Base-by-base conservation (phyloP, 78 protist species). In the Thecamonas trahens region DNA sequence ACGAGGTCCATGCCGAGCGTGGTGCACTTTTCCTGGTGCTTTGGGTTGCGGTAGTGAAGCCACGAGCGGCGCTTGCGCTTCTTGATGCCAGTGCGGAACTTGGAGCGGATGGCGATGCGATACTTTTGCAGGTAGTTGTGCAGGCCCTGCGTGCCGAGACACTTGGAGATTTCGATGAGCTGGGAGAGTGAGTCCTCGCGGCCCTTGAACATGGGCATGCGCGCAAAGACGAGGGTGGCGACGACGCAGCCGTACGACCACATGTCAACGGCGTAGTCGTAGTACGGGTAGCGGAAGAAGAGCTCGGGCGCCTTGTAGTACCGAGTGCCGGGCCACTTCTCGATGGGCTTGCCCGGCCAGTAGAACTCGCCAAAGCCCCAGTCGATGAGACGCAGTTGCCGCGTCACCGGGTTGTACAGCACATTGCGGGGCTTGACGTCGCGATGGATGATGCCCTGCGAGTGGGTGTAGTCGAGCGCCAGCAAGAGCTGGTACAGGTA, bases 331-430 rank as follows among this genome's bases (percentile, higher is more conserved):
- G 96, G 99, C 29, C 99, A 86, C 26, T 96, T 99, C 74, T 98
- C 96, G 85, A 95, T 96, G 57, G 89, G 96, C n/a, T 58, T 65
- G 45, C 80, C 89, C 20, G 89, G 97, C 65, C 90, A 97, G 76
- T 96, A 98, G 79, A 94, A 98, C 70, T 98, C 99, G 9, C 99
- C 99, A 31, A 98, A 73, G 7, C 99, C 99, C 98, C 99, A 98
- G 69, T 98, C 99, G 63, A 96, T 96, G 29, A 96, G 85, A 39
- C 97, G 71, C 38, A 96, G 78, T 58, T 53, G 3, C 18, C 92
- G 61, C 70, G 85, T 87, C 44, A 67, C 79, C 71, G 90, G 99
- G 70, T 98, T 98, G 69, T 96, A 94, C 97, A 97, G 92, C 58
- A 97, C 91, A 68, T 98, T 97, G 73, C 79, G 84, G 38, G 91